Evolutionary conservation across 495 filamentous ascomycete species (phyloP), one percentile per base, ranked within the genome.

Genomic region (Xylaria venustula): DNA sequence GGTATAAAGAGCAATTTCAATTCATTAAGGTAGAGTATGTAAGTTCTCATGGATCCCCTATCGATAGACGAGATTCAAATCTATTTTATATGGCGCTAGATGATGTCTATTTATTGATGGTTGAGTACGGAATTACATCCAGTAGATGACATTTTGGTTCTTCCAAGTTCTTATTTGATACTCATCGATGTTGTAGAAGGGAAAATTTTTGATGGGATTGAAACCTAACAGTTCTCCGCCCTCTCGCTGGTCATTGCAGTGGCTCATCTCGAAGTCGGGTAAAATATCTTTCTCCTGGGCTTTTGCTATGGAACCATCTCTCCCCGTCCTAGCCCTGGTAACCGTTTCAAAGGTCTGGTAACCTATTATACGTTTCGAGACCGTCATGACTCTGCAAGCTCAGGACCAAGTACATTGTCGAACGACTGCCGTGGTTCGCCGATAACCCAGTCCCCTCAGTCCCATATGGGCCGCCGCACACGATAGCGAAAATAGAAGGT

Each of bases 391-490:
- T 17, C 51, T 28, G 36, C 34, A 14, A 5, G 15, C n/a, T 55
- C 25, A 17, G 7, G 26, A 37, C n/a, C 19, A 11, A 57, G 57
- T 14, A 12, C 47, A 42, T 14, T 19, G 26, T 26, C 30, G 9
- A 58, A 54, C 55, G 65, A 70, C 68, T 70, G 68, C 65, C 68
- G 68, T 66, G 65, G 63, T 66, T 57, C 30, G 17, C 26, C 14
- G 9, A 46, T 19, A 57, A 49, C 58, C 65, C 67, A 64, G 65
- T 61, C 68, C 68, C 67, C 65, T 68, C 61, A 68, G 62, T 62
- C 65, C 65, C 60, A 70, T 70, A 70, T 70, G 65, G 68, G 67
- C 65, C 65, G 67, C 53, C 64, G 60, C 63, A 68, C 60, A 64
- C 56, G 37, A 56, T 61, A 60, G 65, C 65, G 65, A 66, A 67